phyloP scores from a whole-genome alignment of 805 yeast species.

The Teunomyces tritomae region DNA sequence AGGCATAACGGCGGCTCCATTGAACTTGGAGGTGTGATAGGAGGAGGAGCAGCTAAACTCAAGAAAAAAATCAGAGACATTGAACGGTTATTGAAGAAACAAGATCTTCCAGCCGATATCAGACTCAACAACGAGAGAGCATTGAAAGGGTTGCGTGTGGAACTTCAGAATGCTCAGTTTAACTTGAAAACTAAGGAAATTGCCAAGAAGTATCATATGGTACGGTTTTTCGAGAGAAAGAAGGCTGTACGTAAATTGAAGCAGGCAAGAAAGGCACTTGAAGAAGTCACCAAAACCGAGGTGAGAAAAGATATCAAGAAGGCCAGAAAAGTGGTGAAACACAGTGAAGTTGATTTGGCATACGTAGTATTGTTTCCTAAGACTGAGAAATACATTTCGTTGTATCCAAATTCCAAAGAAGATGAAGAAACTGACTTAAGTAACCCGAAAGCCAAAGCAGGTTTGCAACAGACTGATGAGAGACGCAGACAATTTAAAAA shows the following conservation, averaged over 20 bases:
- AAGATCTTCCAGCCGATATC: constrained; percentile 60
- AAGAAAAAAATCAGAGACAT: constrained; percentile 87
- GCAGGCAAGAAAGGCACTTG: constrained; percentile 40
- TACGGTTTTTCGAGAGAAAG: constrained; percentile 85
- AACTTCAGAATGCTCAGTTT: constrained; percentile 49
- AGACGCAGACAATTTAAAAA: constrained; percentile 45
- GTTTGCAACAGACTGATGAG: constrained; percentile 40
- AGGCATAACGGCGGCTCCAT: constrained; percentile 19
- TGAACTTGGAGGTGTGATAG: constrained; percentile 29
- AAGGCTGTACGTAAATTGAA: constrained; percentile 76
- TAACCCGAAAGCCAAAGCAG: constrained; percentile 41
- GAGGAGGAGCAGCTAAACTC: constrained; percentile 50
- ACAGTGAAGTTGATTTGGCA: constrained; percentile 66
- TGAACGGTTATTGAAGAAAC: constrained; percentile 63
- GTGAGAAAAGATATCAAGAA: constrained; percentile 40
- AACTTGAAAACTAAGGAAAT: constrained; percentile 46
- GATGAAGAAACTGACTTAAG: constrained; percentile 13
- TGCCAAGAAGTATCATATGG: constrained; percentile 85
- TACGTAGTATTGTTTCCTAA: constrained; percentile 78
- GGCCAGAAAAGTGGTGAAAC: constrained; percentile 49
- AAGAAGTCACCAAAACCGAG: constrained; percentile 31
- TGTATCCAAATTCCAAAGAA: constrained; percentile 53
- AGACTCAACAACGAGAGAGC: constrained; percentile 74
- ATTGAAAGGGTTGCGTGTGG: constrained; percentile 58
- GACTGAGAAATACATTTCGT: constrained; percentile 72